Percentiles rank a stretch among this genome's conserved stretches.
phyloP scores from a whole-genome alignment of 148 eudicot genomes.

The Rhododendron griersonianum region DNA sequence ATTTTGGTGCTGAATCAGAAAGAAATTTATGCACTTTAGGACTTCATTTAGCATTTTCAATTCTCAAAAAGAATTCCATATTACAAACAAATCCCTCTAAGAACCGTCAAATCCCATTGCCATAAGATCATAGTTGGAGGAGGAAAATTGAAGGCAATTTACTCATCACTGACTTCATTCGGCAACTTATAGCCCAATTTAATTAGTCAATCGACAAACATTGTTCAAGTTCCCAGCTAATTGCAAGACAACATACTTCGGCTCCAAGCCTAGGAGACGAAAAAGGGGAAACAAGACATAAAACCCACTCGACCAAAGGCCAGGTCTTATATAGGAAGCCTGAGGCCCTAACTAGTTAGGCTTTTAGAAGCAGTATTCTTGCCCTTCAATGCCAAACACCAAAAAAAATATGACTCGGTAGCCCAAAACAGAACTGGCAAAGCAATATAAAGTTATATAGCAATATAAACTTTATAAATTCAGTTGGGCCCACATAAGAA shows the following conservation, averaged over 20 bases:
- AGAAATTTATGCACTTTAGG: background rate
- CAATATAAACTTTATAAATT: background rate
- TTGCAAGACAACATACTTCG: background rate
- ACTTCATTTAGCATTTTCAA: background rate
- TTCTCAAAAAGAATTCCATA: background rate
- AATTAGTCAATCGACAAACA: background rate
- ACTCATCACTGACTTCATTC: background rate
- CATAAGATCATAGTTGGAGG: background rate
- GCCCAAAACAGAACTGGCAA: background rate
- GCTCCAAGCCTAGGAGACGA: background rate
- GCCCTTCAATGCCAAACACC: background rate
- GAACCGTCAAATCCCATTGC: background rate
- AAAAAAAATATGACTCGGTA: background rate
- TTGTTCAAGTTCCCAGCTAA: background rate
- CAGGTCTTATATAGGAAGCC: background rate
- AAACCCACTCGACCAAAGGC: background rate
- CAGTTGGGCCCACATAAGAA: background rate
- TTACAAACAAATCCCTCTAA: background rate
- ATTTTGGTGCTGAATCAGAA: constrained; percentile 10
- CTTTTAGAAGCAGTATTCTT: background rate
- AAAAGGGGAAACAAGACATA: background rate
- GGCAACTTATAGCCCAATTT: background rate
- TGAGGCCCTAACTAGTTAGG: background rate
- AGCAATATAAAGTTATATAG: background rate
- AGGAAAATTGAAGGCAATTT: background rate